Evolutionary conservation across 768 basidiomycete species (phyloP).

Genomic region (Leccinum incarnatum): DNA sequence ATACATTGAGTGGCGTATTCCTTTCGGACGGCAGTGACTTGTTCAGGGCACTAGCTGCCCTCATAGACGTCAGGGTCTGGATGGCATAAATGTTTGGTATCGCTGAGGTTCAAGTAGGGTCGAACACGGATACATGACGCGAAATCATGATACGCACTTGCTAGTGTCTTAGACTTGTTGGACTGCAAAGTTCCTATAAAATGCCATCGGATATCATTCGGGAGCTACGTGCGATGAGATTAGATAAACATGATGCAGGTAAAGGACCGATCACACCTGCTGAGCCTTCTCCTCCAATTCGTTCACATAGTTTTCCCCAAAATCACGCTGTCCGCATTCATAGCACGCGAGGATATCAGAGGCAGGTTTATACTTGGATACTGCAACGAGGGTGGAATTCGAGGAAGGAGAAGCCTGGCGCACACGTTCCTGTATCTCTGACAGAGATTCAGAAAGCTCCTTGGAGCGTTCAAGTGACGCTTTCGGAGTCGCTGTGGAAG

Average conservation of each 20-base stretch:
- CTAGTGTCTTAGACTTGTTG: conserved; percentile 89
- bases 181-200: conserved; percentile 94
- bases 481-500: conserved; percentile 12
- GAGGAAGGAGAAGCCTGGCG: conserved; percentile 31
- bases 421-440: conserved; percentile 52
- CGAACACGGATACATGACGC: conserved; percentile 1
- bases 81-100: conserved; percentile 86
- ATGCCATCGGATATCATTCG: conserved; percentile 89
- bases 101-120: conserved; percentile 40
- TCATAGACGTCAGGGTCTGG: conserved; percentile 82
- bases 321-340: conserved; percentile 79
- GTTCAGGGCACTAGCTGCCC: conserved; percentile 77
- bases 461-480: conserved; percentile 42
- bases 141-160: conserved; percentile 47
- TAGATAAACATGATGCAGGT: not conserved
- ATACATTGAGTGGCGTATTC: conserved; percentile 64
- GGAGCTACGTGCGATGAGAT: conserved; percentile 54
- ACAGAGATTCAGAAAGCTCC: conserved; percentile 54
- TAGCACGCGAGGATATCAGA: conserved; percentile 85
- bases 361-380: conserved; percentile 91
- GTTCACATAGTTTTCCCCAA: conserved; percentile 97
- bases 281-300: conserved; percentile 86
- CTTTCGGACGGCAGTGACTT: conserved; percentile 64
- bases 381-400: conserved; percentile 65
- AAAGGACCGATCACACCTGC: conserved; percentile 42